A percentile compares a stretch with the other conserved stretches of the same genome.
Evolutionary conservation across 176 grass and related monocot genomes (phyloP).

Genomic region (Areca catechu): DNA sequence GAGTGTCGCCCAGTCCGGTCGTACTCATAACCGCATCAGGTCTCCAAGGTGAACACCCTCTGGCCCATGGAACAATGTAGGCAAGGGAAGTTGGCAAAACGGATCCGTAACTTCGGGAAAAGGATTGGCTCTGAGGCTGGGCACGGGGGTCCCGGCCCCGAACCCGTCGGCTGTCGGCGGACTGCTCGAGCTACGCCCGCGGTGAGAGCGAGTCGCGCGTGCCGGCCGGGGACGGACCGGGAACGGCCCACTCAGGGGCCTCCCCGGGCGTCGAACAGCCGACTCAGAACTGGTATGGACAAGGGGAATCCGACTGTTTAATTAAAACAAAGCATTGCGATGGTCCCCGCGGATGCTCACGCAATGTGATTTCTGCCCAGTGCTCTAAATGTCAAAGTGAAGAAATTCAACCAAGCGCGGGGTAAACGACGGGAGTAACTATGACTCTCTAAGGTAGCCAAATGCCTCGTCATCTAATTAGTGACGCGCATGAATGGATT

Average conservation of each 20-base stretch:
- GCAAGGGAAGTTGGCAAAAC: slow-evolving; percentile 42
- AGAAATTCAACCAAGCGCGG: slow-evolving; percentile 49
- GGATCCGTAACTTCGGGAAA: slow-evolving; percentile 41
- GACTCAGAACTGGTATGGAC: slow-evolving; percentile 38
- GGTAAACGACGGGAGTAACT: too few relatives aligned
- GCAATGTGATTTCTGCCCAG: slow-evolving; percentile 49
- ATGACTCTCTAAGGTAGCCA: slow-evolving; percentile 36
- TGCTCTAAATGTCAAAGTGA: slow-evolving; percentile 51
- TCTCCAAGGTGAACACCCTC: slow-evolving; percentile 48
- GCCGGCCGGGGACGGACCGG: too few relatives aligned
- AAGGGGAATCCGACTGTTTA: slow-evolving; percentile 47
- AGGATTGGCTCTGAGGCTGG: slow-evolving; percentile 53
- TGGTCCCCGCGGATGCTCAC: slow-evolving; percentile 41
- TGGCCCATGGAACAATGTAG: slow-evolving; percentile 46
- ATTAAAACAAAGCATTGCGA: slow-evolving; percentile 47
- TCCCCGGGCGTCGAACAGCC: slow-evolving; percentile 32
- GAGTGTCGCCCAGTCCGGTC: too few relatives aligned
- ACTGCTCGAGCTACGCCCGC: too few relatives aligned
- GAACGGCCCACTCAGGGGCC: too few relatives aligned
- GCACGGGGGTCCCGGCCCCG: too few relatives aligned
- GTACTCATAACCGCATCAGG: slow-evolving; percentile 48
- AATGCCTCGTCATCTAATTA: slow-evolving; percentile 26
- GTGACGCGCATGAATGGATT: slow-evolving; percentile 17
- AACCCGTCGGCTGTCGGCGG: too few relatives aligned
- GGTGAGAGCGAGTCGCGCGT: too few relatives aligned